Percentiles rank a stretch among this genome's conserved stretches.
Conservation (phyloP, 2,329 filamentous ascomycete genomes). For the Pyricularia grisea region DNA sequence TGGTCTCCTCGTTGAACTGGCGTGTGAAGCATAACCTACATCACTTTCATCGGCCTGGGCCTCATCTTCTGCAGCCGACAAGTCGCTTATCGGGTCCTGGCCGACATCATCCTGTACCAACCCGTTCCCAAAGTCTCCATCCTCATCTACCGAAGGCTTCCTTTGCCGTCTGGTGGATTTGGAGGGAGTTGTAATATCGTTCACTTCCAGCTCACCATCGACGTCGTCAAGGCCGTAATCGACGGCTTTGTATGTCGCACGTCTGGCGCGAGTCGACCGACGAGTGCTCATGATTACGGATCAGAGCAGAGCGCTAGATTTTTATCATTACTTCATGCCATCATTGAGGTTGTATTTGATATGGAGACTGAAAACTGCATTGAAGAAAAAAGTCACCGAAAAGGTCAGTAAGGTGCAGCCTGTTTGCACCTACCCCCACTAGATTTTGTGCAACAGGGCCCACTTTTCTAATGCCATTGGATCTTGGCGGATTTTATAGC, state of each 20-base stretch:
- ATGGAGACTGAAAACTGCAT: background rate
- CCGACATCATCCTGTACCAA: background rate
- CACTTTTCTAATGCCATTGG: background rate
- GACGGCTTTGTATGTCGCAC: background rate
- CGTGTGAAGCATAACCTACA: background rate
- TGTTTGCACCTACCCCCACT: background rate
- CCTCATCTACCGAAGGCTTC: background rate
- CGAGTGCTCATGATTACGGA: background rate
- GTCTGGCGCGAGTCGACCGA: background rate
- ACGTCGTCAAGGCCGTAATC: conserved; percentile 1
- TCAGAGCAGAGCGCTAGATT: too few relatives aligned
- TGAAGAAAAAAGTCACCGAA: background rate
- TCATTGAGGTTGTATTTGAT: background rate
- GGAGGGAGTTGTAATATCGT: background rate
- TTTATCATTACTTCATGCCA: background rate
- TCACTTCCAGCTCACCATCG: background rate
- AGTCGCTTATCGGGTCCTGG: background rate
- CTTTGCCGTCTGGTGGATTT: background rate
- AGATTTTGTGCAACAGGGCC: background rate
- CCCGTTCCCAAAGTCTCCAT: background rate
- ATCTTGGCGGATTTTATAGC: background rate
- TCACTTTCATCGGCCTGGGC: background rate
- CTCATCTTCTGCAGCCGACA: background rate
- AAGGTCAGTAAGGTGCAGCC: background rate
- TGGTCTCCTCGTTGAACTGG: background rate